A percentile compares a stretch with the other conserved stretches of the same genome.
Conservation (phyloP, 306 rosid species). For the Corylus avellana region DNA sequence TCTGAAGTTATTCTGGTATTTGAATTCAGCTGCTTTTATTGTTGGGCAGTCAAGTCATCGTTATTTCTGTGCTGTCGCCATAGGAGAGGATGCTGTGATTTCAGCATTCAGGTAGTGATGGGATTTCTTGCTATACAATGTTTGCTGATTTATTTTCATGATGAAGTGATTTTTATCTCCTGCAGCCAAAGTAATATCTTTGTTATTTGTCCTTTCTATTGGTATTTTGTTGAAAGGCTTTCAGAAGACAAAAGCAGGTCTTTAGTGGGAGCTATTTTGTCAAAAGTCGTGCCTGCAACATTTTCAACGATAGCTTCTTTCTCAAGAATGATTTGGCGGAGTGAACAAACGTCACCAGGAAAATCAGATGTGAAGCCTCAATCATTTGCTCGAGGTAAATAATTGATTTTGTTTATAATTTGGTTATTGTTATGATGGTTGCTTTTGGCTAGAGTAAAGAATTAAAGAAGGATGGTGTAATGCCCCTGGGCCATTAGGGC, state of each 20-base stretch:
- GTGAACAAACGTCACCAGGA: conserved; percentile 59
- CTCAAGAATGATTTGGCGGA: conserved; percentile 88
- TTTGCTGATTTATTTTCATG: conserved; percentile 3
- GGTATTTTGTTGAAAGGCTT: conserved; percentile 52
- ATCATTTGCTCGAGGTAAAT: conserved; percentile 83
- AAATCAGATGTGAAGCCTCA: conserved; percentile 68
- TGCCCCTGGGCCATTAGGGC: no score
- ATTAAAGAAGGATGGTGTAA: not conserved
- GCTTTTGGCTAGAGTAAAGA: not conserved
- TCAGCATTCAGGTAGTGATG: conserved; percentile 85
- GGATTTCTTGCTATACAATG: conserved; percentile 16
- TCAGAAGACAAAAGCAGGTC: conserved; percentile 91
- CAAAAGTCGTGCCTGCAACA: conserved; percentile 91
- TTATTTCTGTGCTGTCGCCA: conserved; percentile 90
- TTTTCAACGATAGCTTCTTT: conserved; percentile 87
- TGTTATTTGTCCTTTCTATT: conserved; percentile 9
- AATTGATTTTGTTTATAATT: not conserved
- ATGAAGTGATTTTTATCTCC: conserved; percentile 7
- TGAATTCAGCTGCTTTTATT: conserved; percentile 99
- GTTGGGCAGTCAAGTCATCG: conserved; percentile 97
- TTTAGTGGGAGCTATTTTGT: conserved; percentile 84
- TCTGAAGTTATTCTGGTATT: conserved; percentile 90
- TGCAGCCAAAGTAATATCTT: conserved; percentile 6
- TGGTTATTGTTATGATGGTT: not conserved
- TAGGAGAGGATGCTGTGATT: conserved; percentile 94